Percentiles rank a stretch among this genome's conserved stretches.
These are phyloP conservation scores for Penicillium simplicissimum DNA, from an alignment of 495 filamentous ascomycete species.

Conservation along the genomic window DNA sequence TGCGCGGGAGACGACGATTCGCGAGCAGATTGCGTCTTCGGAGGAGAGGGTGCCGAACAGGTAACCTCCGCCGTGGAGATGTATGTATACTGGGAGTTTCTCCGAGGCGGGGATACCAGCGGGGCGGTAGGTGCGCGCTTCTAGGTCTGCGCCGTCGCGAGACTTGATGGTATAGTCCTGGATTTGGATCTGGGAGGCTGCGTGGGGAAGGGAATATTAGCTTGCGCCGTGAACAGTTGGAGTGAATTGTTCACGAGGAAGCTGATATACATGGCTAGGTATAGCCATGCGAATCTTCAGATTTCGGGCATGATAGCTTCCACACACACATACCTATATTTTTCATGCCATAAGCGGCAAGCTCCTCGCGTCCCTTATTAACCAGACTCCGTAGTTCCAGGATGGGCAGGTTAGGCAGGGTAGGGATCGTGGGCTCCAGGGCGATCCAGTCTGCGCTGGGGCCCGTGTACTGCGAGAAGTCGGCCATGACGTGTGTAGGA, in stretches of 20 bases:
- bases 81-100: conserved; percentile 45
- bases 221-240: no score
- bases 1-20: conserved; percentile 33
- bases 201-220: neutral
- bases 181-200: conserved; percentile 24
- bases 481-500: conserved; percentile 27
- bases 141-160: conserved; percentile 43
- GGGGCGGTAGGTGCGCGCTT: conserved; percentile 47
- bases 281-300: neutral
- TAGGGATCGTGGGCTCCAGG: conserved; percentile 33
- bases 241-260: neutral
- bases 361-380: conserved; percentile 39
- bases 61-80: conserved; percentile 54
- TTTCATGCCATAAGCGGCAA: conserved; percentile 31
- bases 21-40: conserved; percentile 49
- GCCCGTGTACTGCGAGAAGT: conserved; percentile 42
- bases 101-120: conserved; percentile 20
- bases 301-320: conserved; percentile 17
- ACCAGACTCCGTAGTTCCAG: conserved; percentile 27
- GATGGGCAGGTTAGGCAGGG: conserved; percentile 20
- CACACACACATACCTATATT: conserved; percentile 28
- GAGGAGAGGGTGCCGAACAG: conserved; percentile 46
- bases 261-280: neutral
- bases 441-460: conserved; percentile 46
- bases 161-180: conserved; percentile 37